Evolutionary conservation across 164 flowering plant genomes (phyloP), one percentile per base, ranked within the genome.

Genomic region (Magnolia officinalis): DNA sequence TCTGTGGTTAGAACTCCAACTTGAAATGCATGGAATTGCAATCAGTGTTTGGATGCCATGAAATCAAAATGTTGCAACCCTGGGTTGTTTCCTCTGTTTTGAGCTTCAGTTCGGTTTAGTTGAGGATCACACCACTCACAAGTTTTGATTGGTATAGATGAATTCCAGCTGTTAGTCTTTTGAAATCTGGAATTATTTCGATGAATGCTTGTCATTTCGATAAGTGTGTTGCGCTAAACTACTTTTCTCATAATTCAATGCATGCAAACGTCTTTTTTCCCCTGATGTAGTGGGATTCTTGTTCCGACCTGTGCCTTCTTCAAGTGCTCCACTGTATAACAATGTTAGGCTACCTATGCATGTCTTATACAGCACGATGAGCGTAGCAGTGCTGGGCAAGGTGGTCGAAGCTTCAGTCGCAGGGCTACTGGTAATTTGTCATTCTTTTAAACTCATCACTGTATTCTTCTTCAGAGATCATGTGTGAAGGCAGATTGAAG

Each of bases 351-450:
- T 94, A 84, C 90, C 89, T 87, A 87, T 92, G 85, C 85, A 74
- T 91, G 88, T 92, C 86, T 90, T 89, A 78, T 80, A 87, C 97
- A 96, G 99, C 96, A 92, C 75, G 93, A 93, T 85, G 98, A 90
- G 66, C 98, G 93, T 78, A 86, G 84, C 81, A 85, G 76, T 88
- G 84, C 93, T 70, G 85, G 88, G 83, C 92, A 87, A 85, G 90
- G 76, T 84, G 92, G 90, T 79, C 86, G 90, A 84, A 86, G 85
- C 82, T 78, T 75, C 74, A 76, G 83, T 72, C 84, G 81, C 64
- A 84, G 87, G 79, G 77, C 80, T 75, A 65, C 85, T 74, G 94
- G 97, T 55, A 29, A 75, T 64, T 73, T 37, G 51, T 63, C 74
- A 67, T 74, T 50, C 77, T 63, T 65, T 67, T 37, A 37, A 37